Evolutionary conservation across 1,139 yeast genomes (phyloP), one percentile per base, ranked within the genome.

Genomic region (Sugiyamaella paludigena): DNA sequence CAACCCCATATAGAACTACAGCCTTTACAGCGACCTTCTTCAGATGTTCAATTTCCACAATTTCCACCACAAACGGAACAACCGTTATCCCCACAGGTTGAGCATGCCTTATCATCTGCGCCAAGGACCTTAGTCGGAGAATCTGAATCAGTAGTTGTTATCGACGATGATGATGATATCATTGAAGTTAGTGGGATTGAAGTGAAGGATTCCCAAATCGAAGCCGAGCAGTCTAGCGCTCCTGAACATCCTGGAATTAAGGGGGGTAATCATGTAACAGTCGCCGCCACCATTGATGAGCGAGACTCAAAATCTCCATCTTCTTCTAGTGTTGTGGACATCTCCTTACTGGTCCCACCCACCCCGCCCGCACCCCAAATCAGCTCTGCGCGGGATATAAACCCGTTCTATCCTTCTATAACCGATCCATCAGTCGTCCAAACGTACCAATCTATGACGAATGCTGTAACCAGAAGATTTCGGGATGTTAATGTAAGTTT

Each of bases 371-470:
- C 40, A 11, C 43, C 51, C 8, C 24, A 34, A 16, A 40, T 54
- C 10, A 40, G 24, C 4, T 42, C 50, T 9, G 27, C 50, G 2
- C 37, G 43, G 16, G 57, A 55, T 13, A 41, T 49, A 7, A 56
- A 53, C 37, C 58, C 58, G 1, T 55, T 55, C 40, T 43, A 45
- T 37, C 15, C 34, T 9, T 29, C 45, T 19, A 45, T 37, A 9
- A 37, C 42, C 10, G 49, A 43, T 15, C 28, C 19, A n/a, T 7
- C 29, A 4, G 39, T 34, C 7, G 30, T 53, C 27, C 33, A 34
- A 9, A 38, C 50, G 2, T 52, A 44, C 37, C 52, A 51, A 44
- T 37, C 40, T 13, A 56, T 55, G 47, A 35, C 54, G 12, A 36
- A 48, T 24, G 33, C 45, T 8, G 51, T 49, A 4, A 38, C 48